phyloP scores from a whole-genome alignment of 768 basidiomycete genomes.

The Podaxis sp. region DNA sequence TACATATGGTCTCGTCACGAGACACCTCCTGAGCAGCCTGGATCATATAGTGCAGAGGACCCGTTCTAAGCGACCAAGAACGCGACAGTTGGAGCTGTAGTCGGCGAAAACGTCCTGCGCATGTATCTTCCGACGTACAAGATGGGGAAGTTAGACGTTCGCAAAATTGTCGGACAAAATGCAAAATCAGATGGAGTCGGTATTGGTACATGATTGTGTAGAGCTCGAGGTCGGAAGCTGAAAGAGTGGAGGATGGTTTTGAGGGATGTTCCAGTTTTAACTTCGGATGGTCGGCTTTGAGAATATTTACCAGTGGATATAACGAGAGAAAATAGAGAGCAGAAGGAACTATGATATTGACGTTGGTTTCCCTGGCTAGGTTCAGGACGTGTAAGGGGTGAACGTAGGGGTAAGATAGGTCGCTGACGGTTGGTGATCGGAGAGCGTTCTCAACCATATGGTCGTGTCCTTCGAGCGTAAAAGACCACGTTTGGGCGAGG shows the following conservation, averaged over 20 bases:
- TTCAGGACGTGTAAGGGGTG: slow-evolving; percentile 61
- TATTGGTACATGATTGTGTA: slow-evolving; percentile 62
- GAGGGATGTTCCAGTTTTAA: slow-evolving; percentile 47
- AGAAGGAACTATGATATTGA: slow-evolving; percentile 46
- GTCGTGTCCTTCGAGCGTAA: slow-evolving; percentile 56
- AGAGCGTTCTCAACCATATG: slow-evolving; percentile 52
- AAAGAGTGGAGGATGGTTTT: slow-evolving; percentile 44
- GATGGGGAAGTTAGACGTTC: neutral
- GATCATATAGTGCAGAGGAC: slow-evolving; percentile 52
- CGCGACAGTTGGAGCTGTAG: slow-evolving; percentile 30
- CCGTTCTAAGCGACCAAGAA: slow-evolving; percentile 51
- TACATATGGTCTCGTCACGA: slow-evolving; percentile 43
- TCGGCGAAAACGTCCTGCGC: slow-evolving; percentile 22
- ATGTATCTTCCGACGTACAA: neutral
- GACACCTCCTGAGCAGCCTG: slow-evolving; percentile 42
- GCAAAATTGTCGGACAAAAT: slow-evolving; percentile 48
- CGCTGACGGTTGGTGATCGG: slow-evolving; percentile 36
- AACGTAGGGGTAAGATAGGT: slow-evolving; percentile 55
- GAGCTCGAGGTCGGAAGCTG: slow-evolving; percentile 39
- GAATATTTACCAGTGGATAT: slow-evolving; percentile 49
- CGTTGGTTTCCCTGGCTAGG: slow-evolving; percentile 50
- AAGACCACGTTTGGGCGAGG: slow-evolving; percentile 50
- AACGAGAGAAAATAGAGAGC: slow-evolving; percentile 59
- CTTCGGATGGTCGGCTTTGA: slow-evolving; percentile 53
- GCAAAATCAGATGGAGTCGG: slow-evolving; percentile 45